Evolutionary conservation across 2,329 filamentous ascomycete genomes (phyloP).

Genomic region (Hypoxylon sp.): DNA sequence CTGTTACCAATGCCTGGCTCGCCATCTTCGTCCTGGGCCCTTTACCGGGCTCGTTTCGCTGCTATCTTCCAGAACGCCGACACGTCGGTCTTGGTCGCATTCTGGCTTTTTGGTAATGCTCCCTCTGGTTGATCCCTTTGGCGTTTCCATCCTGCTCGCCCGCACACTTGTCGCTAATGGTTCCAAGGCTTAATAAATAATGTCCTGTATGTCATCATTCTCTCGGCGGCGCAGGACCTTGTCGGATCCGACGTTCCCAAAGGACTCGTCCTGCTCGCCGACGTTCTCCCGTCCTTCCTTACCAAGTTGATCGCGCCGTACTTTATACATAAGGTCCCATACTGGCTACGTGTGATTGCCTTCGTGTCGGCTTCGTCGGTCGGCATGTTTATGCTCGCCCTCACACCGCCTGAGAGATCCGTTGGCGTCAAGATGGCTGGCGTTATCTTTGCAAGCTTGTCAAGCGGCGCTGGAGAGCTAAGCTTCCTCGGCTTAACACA

Average conservation of each 20-base stretch:
- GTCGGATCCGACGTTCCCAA: constrained; percentile 90
- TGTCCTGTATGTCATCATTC: constrained; percentile 96
- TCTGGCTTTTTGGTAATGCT: constrained; percentile 89
- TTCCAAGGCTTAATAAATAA: constrained; percentile 89
- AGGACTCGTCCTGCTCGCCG: constrained; percentile 90
- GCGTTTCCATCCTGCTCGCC: constrained; percentile 8
- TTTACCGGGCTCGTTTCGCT: constrained; percentile 76
- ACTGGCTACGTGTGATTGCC: constrained; percentile 78
- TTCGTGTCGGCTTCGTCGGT: constrained; percentile 82
- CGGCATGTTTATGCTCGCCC: constrained; percentile 91
- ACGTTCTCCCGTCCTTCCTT: constrained; percentile 90
- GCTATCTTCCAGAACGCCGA: constrained; percentile 77
- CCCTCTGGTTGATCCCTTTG: background rate
- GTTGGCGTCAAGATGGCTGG: constrained; percentile 84
- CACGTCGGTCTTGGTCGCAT: constrained; percentile 80
- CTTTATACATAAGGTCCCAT: constrained; percentile 91
- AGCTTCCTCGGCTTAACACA: constrained; percentile 93
- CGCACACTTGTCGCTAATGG: constrained; percentile 21
- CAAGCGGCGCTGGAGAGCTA: constrained; percentile 88
- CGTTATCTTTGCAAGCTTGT: constrained; percentile 86
- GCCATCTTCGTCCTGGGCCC: constrained; percentile 78
- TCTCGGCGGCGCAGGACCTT: constrained; percentile 94
- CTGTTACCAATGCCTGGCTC: constrained; percentile 71
- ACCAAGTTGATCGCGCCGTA: constrained; percentile 93
- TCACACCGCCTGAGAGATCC: constrained; percentile 77